Evolutionary conservation across 2,329 filamentous ascomycete species (phyloP), one percentile per base, ranked within the genome.

Genomic region (Colletotrichum siamense): DNA sequence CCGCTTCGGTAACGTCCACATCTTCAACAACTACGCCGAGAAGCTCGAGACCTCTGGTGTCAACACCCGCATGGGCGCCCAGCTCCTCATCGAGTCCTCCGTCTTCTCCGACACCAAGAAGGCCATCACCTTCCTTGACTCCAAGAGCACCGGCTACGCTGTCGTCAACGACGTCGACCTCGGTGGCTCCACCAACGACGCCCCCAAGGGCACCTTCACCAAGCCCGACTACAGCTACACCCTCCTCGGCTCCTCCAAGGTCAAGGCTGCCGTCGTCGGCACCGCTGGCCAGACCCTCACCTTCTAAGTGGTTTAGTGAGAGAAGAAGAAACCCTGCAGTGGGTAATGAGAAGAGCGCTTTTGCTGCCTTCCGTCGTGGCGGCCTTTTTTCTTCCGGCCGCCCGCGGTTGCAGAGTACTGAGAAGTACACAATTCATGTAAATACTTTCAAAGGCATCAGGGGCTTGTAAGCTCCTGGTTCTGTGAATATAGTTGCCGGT

Each of bases 1-100:
- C 82, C 92, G 92, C 79, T 94, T 94, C 85, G 93, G 92, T 32
- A 93, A 91, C 57, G 91, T 79, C 78, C 93, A 94, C 84, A 83
- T 89, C 80, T 87, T 81, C 67, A 91, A 88, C 86, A 92, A 91
- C 87, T 81, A 80, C 78, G 88, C 86, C 83, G 86, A 86, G 81
- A 82, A 84, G 79, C 79, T 88, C 78, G 82, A 85, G 66, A 78
- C 69, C 66, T 85, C 83, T 61, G 88, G 89, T 64, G 87, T 92
- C 85, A 92, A 92, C 85, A 89, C 89, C 66, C 89, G 90, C 69
- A 85, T 88, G 79, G 88, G 87, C 15, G 90, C 91, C n/a, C 87
- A 92, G 81, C 84, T 92, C n/a, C 87, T 92, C 32, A 86, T 92
- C 30, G 88, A 92, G 85, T 91, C 89, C 68, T 88, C 88, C 75